phyloP scores from a whole-genome alignment of 2,329 filamentous ascomycete genomes.

The Myriosclerotinia scirpicola region DNA sequence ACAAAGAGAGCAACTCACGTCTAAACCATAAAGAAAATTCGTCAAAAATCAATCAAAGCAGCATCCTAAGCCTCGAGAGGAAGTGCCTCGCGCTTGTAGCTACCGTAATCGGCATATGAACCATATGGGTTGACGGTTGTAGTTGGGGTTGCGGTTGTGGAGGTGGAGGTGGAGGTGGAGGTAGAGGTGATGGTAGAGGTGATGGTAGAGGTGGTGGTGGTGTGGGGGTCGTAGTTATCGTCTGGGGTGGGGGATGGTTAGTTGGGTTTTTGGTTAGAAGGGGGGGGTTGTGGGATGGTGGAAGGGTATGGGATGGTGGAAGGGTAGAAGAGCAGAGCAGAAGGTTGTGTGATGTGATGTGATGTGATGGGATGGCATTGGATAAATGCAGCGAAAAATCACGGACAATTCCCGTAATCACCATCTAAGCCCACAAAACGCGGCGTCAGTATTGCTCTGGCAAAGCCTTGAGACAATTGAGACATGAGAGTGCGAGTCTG shows the following conservation, averaged over 20 bases:
- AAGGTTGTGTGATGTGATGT: too few species aligned
- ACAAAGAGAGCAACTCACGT: slow-evolving; percentile 17
- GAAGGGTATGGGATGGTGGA: not conserved
- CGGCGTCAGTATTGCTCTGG: slow-evolving; percentile 10
- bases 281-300: not conserved
- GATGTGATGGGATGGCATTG: not conserved
- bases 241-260: not conserved
- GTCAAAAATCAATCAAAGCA: not conserved
- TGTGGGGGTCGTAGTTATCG: slow-evolving; percentile 17
- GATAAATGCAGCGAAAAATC: not conserved
- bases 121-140: slow-evolving; percentile 20
- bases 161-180: slow-evolving; percentile 8
- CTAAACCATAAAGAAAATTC: slow-evolving; percentile 16
- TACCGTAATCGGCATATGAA: slow-evolving; percentile 14
- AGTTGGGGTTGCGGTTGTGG: not conserved
- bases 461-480: slow-evolving; percentile 10
- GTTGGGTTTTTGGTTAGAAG: not conserved
- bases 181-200: not conserved
- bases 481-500: slow-evolving; percentile 6
- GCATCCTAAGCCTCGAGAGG: not conserved
- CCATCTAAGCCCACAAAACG: slow-evolving; percentile 3
- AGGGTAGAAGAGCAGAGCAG: too few species aligned
- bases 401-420: slow-evolving; percentile 16
- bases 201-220: not conserved
- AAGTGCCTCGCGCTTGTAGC: slow-evolving; percentile 16